A percentile compares a stretch with the other conserved stretches of the same genome.
phyloP scores from a whole-genome alignment of 345 rosid species.

The Nephelium lappaceum region DNA sequence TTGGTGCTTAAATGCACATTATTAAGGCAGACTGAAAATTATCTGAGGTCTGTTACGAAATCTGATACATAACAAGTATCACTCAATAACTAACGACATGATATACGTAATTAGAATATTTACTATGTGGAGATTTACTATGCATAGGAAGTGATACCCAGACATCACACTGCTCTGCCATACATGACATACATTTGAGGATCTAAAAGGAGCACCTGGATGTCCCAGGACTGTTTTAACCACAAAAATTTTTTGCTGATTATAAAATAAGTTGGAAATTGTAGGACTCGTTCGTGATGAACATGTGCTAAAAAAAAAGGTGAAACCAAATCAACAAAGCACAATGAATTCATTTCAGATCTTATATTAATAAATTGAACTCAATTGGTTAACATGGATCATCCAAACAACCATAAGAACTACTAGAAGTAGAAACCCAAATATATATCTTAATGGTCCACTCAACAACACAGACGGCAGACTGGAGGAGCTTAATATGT shows the following conservation, averaged over 20 bases:
- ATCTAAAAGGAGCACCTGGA: neutral
- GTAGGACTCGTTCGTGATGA: neutral
- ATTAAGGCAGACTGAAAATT: neutral
- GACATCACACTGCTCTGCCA: neutral
- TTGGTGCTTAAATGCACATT: neutral
- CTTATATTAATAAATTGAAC: neutral
- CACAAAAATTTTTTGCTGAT: neutral
- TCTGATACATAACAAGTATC: neutral
- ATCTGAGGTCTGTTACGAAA: neutral
- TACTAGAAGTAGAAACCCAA: neutral
- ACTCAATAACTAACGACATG: neutral
- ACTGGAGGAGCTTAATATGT: slow-evolving; percentile 14
- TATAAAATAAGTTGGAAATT: neutral
- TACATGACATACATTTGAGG: neutral
- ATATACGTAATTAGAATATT: neutral
- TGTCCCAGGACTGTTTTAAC: neutral
- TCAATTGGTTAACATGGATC: neutral
- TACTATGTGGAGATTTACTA: too few species aligned
- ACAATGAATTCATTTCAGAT: neutral
- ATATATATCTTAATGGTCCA: neutral
- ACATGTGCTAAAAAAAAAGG: neutral
- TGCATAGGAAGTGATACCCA: neutral
- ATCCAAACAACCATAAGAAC: too few species aligned
- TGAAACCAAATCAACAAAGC: neutral
- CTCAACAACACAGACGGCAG: slow-evolving; percentile 6